Conservation (phyloP, 495 filamentous ascomycete genomes). For the Penicillium lividum region DNA sequence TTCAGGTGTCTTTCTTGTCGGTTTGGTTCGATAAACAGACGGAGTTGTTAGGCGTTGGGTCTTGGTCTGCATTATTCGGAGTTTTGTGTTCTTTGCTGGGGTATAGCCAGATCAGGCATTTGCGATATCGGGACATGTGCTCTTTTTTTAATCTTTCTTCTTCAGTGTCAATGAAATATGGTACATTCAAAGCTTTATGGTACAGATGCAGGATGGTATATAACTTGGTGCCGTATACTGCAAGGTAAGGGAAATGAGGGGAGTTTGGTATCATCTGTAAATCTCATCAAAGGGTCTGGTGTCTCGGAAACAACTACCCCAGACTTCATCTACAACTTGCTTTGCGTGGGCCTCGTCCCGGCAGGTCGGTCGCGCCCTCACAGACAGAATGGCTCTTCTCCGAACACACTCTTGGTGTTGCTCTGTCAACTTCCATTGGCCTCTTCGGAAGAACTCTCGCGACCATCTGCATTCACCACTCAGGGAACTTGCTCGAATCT, state of each 20-base stretch:
- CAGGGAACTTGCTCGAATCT: constrained; percentile 91
- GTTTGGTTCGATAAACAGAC: constrained; percentile 2
- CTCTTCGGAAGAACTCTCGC: constrained; percentile 76
- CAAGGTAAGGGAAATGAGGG: constrained; percentile 2
- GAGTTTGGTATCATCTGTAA: constrained; percentile 64
- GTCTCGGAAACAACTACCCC: constrained; percentile 94
- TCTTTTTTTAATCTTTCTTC: constrained; percentile 24
- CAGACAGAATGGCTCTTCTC: constrained; percentile 72
- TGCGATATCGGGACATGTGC: constrained; percentile 24
- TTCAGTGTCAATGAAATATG: constrained; percentile 27
- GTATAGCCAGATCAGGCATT: constrained; percentile 19
- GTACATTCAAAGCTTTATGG: constrained; percentile 28
- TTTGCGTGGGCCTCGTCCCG: constrained; percentile 85
- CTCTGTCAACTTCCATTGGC: constrained; percentile 84
- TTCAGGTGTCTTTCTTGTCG: constrained; percentile 22
- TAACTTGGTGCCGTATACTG: constrained; percentile 11
- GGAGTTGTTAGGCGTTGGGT: constrained; percentile 13
- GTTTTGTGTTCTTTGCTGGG: constrained; percentile 21
- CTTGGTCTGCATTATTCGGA: constrained; percentile 22
- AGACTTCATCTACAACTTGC: constrained; percentile 91
- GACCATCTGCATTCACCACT: constrained; percentile 93
- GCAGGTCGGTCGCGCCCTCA: constrained; percentile 71
- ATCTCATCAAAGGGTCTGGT: constrained; percentile 96
- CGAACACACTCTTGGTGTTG: constrained; percentile 94
- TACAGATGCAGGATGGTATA: constrained; percentile 20